Evolutionary conservation across 306 rosid species (phyloP), one percentile per base, ranked within the genome.

Genomic region (Fagus sylvatica): DNA sequence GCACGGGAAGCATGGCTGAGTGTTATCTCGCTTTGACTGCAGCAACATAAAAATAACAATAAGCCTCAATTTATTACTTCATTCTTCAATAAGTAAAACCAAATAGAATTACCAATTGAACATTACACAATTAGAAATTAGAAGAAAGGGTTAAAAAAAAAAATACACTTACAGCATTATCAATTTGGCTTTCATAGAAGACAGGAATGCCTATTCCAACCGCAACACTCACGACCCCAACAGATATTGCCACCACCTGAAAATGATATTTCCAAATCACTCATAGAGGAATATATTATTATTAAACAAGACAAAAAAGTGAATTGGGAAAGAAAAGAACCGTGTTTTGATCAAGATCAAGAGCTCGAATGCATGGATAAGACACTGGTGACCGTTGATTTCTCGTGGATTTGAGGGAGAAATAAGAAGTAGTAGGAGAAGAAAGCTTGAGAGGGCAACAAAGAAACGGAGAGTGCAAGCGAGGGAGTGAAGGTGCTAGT

Each of bases 1-100:
- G 89, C 97, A 96, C 3, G 99, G 99, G 84, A 96, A 96, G 88
- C 99, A 93, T 54, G 97, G 87, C 67, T 91, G 99, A 39, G 96
- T 96, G 76, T 96, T 96, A 2, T 93, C 98, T 80, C 98, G 83
- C 84, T 91, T 90, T 39, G 98, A 74, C 99, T 93, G 94, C 81
- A 84, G 48, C 76, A 86, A 72, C 71, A 37, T 16, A 66, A 53
- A 22, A 22, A 22, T 22, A 22, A 46, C 51, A 46, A 75, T 15
- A 32, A 72, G 16, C 16, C 73, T 46, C 28, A 68, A 15, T 59
- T 64, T 22, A 22, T 42, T 34, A 53, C 1, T 3, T n/a, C 17
- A 10, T 4, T 11, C 4, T 0, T 30, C 15, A 8, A 7, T 4
- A 2, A 9, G 6, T 3, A 10, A 71, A 69, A 73, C 49, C 40